These are phyloP conservation scores for Zygoascus flipseniorum DNA, from an alignment of 805 yeast genomes.

Conservation along the genomic window DNA sequence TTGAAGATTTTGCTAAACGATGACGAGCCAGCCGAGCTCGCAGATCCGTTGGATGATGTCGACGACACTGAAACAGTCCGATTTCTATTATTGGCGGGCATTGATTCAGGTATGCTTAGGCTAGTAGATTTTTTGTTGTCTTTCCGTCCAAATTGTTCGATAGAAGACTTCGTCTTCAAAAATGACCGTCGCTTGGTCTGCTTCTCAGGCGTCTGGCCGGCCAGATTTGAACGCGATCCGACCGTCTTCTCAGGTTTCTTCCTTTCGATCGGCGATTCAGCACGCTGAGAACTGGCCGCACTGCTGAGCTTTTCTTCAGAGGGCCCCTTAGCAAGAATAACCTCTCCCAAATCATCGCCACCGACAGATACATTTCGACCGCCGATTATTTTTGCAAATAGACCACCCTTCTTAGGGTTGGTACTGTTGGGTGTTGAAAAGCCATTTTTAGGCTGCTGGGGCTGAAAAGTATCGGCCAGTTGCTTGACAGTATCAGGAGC, in stretches of 20 bases:
- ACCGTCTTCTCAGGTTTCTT: slow-evolving; percentile 3
- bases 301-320: background rate
- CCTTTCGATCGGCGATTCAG: background rate
- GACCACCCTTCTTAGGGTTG: background rate
- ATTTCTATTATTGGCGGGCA: background rate
- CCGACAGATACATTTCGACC: slow-evolving; percentile 4
- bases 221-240: background rate
- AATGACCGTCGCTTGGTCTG: slow-evolving; percentile 15
- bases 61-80: slow-evolving; percentile 4
- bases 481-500: background rate
- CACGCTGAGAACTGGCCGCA: background rate
- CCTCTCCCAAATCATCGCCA: slow-evolving; percentile 13
- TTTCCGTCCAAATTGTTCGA: slow-evolving; percentile 10
- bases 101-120: background rate
- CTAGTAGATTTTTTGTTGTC: background rate
- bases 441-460: background rate
- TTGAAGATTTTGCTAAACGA: slow-evolving; percentile 15
- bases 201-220: slow-evolving; percentile 2
- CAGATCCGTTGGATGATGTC: slow-evolving; percentile 1
- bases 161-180: slow-evolving; percentile 16
- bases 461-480: background rate
- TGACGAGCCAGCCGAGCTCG: slow-evolving; percentile 4
- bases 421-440: background rate
- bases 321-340: background rate
- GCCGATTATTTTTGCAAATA: background rate